Evolutionary conservation across 2,329 filamentous ascomycete genomes (phyloP), one percentile per base, ranked within the genome.

Genomic region (Aspergillus latus): DNA sequence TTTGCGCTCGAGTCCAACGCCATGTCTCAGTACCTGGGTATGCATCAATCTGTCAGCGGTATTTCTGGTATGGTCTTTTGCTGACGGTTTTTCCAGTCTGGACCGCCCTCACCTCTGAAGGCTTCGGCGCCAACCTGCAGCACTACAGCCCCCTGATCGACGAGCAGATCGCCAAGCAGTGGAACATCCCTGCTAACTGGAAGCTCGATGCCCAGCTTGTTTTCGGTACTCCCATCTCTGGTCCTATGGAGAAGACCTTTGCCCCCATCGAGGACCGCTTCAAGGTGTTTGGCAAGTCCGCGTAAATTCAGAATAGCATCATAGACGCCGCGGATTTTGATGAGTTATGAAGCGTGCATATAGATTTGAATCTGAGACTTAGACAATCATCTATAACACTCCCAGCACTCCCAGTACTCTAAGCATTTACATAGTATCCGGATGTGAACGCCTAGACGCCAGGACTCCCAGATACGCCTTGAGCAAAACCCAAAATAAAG

Each of bases 131-230:
- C 74, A 95, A 92, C 81, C 83, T 96, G 46, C 91, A 96, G 82
- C 91, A 96, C 80, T 95, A 96, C 83, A 93, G 90, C 83, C 90
- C 90, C 26, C 74, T 96, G 60, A 84, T 95, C 63, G 88, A 95
- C 76, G 81, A 82, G 65, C 84, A 87, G 79, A 85, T 91, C 51
- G 75, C 81, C 49, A 78, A 78, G 62, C 79, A 84, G 64, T 96
- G 89, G 89, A 81, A 81, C 58, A 65, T 94, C 15, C 88, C 89
- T 42, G 68, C 78, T 15, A 81, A 80, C 65, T 96, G 91, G 90
- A 86, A 84, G 72, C 81, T 95, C 65, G 85, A 87, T 70, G 87
- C 88, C 45, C 90, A 95, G 83, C 80, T 96, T 62, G 90, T 95
- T 68, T 93, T 96, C 73, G 90, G 90, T 64, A 52, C 56, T 16